These are phyloP conservation scores for Suhomyces kilbournensis DNA, from an alignment of 805 yeast species.

Conservation along the genomic window DNA sequence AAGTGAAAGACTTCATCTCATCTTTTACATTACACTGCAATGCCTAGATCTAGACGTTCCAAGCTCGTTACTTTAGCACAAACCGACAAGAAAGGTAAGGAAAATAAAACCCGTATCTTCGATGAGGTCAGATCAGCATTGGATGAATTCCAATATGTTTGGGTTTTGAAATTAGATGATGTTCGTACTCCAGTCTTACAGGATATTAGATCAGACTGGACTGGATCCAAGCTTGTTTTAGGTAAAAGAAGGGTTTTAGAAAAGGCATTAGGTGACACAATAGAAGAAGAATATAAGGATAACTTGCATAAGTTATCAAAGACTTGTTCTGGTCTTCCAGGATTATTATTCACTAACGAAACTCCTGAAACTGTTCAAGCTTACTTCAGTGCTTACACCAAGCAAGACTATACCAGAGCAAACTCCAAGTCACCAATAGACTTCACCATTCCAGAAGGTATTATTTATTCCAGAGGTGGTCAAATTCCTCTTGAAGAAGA, in stretches of 20 bases:
- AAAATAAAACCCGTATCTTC: constrained; percentile 84
- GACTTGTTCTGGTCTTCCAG: constrained; percentile 73
- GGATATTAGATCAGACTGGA: constrained; percentile 90
- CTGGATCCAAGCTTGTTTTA: constrained; percentile 80
- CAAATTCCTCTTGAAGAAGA: constrained; percentile 87
- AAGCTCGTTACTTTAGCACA: constrained; percentile 93
- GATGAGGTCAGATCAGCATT: constrained; percentile 84
- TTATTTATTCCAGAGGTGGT: constrained; percentile 94
- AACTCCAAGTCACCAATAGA: constrained; percentile 80
- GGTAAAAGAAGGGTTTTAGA: constrained; percentile 93
- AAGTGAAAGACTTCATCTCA: not conserved
- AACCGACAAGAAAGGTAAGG: constrained; percentile 93
- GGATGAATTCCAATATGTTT: constrained; percentile 71
- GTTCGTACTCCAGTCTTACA: constrained; percentile 95
- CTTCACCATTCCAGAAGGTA: constrained; percentile 85
- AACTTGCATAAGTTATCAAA: constrained; percentile 69
- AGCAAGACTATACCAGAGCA: constrained; percentile 85
- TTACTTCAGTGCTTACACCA: constrained; percentile 77
- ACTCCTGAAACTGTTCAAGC: constrained; percentile 81
- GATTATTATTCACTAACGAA: constrained; percentile 87
- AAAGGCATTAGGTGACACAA: constrained; percentile 84
- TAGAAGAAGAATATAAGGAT: constrained; percentile 88
- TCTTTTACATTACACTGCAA: constrained; percentile 26
- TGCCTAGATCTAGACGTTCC: constrained; percentile 98
- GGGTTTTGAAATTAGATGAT: constrained; percentile 85